Evolutionary conservation across 164 flowering plant genomes (phyloP).

Genomic region (Sedum album): DNA sequence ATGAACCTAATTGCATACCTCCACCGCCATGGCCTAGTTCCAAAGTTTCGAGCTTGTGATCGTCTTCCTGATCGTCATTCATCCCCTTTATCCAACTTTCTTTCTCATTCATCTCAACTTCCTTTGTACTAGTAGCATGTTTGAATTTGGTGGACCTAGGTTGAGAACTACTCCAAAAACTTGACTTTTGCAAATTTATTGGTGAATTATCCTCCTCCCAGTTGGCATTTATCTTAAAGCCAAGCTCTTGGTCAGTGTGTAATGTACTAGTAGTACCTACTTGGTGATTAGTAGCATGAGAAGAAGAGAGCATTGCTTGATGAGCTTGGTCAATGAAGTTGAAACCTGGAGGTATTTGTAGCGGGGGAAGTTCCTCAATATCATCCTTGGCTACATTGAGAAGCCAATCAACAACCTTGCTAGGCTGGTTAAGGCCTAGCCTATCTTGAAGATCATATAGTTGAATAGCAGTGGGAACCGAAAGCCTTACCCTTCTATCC

Average conservation of each 20-base stretch:
- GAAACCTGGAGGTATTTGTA: constrained; percentile 40
- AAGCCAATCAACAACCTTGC: constrained; percentile 88
- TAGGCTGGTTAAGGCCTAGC: constrained; percentile 73
- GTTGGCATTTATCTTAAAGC: neutral
- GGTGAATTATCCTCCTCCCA: constrained; percentile 3
- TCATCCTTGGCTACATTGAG: constrained; percentile 62
- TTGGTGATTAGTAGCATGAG: constrained; percentile 16
- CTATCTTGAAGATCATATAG: constrained; percentile 83
- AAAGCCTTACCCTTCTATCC: constrained; percentile 79
- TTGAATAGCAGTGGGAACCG: constrained; percentile 81
- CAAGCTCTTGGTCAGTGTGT: neutral
- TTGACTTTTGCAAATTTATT: neutral
- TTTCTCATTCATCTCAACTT: neutral
- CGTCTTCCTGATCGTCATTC: constrained; percentile 15
- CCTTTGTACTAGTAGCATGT: neutral
- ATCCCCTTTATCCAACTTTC: neutral
- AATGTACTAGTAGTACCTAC: constrained; percentile 5
- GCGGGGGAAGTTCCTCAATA: constrained; percentile 72
- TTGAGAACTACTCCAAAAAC: constrained; percentile 5
- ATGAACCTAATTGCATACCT: constrained; percentile 9
- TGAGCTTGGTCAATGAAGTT: constrained; percentile 23
- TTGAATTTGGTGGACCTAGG: constrained; percentile 1
- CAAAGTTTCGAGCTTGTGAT: constrained; percentile 13
- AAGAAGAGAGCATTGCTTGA: constrained; percentile 17
- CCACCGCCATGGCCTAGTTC: constrained; percentile 3